Percentiles rank a stretch among this genome's conserved stretches.
Conservation (phyloP, 164 flowering plant genomes). For the Piper longum region DNA sequence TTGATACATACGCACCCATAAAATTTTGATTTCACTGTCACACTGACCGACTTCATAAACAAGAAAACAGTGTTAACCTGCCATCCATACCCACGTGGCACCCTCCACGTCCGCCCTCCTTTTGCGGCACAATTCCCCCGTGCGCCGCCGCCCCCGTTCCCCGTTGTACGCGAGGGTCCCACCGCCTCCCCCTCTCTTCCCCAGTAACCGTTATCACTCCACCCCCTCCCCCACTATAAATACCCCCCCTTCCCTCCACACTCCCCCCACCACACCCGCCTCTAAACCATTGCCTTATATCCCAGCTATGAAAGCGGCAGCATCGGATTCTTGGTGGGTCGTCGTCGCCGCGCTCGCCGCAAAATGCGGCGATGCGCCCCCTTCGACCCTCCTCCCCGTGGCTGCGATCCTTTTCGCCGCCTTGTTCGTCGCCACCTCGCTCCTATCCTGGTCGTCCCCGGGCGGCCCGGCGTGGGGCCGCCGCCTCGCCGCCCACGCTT, state of each 20-base stretch:
- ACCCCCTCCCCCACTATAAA: not conserved
- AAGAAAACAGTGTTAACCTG: too few relatives aligned
- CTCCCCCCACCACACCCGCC: not conserved
- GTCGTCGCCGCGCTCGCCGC: not conserved
- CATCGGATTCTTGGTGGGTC: not conserved
- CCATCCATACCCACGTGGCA: too few relatives aligned
- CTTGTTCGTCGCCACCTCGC: not conserved
- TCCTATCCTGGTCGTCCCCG: not conserved
- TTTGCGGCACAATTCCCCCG: not conserved
- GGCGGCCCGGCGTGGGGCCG: not conserved
- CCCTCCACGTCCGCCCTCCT: not conserved
- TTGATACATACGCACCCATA: too few relatives aligned
- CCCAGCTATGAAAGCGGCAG: not conserved
- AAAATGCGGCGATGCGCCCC: not conserved
- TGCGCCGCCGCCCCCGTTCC: not conserved
- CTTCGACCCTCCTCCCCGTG: not conserved
- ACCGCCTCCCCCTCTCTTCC: not conserved
- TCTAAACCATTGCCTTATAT: not conserved
- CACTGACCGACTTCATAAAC: too few relatives aligned
- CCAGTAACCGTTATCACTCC: not conserved
- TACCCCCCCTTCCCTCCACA: not conserved
- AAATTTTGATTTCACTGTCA: too few relatives aligned
- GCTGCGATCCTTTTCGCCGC: not conserved
- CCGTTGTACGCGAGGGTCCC: not conserved
- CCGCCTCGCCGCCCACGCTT: not conserved